These are phyloP conservation scores for Ustilaginoidea virens DNA, from an alignment of 2,329 filamentous ascomycete genomes.

Conservation along the genomic window DNA sequence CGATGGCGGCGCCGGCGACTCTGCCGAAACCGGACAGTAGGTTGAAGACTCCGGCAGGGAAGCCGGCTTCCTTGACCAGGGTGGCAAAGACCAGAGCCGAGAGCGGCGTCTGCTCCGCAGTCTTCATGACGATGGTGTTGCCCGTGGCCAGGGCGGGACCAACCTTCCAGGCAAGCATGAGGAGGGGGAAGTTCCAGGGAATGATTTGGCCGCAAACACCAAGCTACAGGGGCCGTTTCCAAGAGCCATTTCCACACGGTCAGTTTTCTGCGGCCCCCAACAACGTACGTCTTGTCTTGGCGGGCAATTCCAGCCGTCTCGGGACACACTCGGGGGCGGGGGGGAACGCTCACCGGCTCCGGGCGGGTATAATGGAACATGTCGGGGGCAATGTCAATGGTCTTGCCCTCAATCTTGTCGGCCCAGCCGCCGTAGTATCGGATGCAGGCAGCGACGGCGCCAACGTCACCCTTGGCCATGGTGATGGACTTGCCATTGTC, in stretches of 20 bases:
- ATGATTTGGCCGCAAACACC: constrained; percentile 80
- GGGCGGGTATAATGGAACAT: constrained; percentile 70
- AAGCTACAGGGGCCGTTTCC: constrained; percentile 20
- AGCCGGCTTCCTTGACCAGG: constrained; percentile 60
- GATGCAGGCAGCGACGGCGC: constrained; percentile 50
- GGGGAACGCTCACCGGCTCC: constrained; percentile 45
- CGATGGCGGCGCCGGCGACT: constrained; percentile 60
- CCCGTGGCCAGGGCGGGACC: constrained; percentile 57
- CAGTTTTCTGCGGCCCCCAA: too few relatives aligned
- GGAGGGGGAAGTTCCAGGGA: constrained; percentile 75
- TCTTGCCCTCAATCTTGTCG: constrained; percentile 83
- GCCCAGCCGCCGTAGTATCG: constrained; percentile 71
- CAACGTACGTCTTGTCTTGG: too few relatives aligned
- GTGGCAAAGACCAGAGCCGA: constrained; percentile 49
- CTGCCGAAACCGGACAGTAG: constrained; percentile 66
- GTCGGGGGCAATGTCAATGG: constrained; percentile 61
- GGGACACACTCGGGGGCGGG: neutral
- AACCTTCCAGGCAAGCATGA: constrained; percentile 76
- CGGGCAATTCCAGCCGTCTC: too few relatives aligned
- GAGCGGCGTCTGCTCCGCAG: constrained; percentile 62
- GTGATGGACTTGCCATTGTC: constrained; percentile 76
- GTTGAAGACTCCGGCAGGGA: constrained; percentile 66
- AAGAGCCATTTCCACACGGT: too few relatives aligned
- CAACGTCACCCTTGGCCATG: constrained; percentile 63
- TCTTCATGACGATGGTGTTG: constrained; percentile 60